A percentile compares a stretch with the other conserved stretches of the same genome.
Evolutionary conservation across 768 basidiomycete species (phyloP).

Genomic region (Butyriboletus loyo): DNA sequence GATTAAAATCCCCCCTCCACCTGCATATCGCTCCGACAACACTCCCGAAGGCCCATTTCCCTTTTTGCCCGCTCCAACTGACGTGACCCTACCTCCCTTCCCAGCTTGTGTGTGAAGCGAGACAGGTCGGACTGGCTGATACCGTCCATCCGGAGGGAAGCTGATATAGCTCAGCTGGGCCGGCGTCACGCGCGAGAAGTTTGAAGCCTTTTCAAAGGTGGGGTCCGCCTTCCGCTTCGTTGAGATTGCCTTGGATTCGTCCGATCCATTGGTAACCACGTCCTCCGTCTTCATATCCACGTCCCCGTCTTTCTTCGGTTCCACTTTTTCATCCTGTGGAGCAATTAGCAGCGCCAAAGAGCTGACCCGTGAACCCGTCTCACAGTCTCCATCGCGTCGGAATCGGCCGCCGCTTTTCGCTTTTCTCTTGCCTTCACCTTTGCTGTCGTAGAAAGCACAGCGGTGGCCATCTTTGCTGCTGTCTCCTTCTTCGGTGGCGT

Average conservation of each 20-base stretch:
- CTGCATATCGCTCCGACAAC: slow-evolving; percentile 60
- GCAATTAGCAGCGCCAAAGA: slow-evolving; percentile 13
- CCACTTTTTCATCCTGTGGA: slow-evolving; percentile 52
- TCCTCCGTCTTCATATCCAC: slow-evolving; percentile 80
- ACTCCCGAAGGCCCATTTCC: slow-evolving; percentile 31
- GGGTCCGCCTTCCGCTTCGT: slow-evolving; percentile 71
- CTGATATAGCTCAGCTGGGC: slow-evolving; percentile 81
- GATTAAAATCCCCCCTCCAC: slow-evolving; percentile 87
- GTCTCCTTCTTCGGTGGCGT: slow-evolving; percentile 93
- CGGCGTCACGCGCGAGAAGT: slow-evolving; percentile 91
- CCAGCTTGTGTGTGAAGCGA: slow-evolving; percentile 40
- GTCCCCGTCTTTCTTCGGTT: slow-evolving; percentile 58
- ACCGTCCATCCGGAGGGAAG: slow-evolving; percentile 77
- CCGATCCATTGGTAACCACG: slow-evolving; percentile 52
- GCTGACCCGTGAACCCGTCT: slow-evolving; percentile 24
- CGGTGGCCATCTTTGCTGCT: slow-evolving; percentile 87
- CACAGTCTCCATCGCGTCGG: slow-evolving; percentile 80
- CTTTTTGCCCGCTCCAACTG: slow-evolving; percentile 27
- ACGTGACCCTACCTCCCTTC: slow-evolving; percentile 34
- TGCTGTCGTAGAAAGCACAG: slow-evolving; percentile 94
- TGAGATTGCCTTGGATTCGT: slow-evolving; percentile 49
- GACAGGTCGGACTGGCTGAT: slow-evolving; percentile 85
- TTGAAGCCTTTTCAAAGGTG: slow-evolving; percentile 68
- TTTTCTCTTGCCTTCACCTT: slow-evolving; percentile 95
- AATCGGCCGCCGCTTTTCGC: slow-evolving; percentile 82